Percentiles rank a stretch among this genome's conserved stretches.
These are phyloP conservation scores for Ajuga chamaepitys DNA, from an alignment of 257 asterid genomes.

Conservation along the genomic window DNA sequence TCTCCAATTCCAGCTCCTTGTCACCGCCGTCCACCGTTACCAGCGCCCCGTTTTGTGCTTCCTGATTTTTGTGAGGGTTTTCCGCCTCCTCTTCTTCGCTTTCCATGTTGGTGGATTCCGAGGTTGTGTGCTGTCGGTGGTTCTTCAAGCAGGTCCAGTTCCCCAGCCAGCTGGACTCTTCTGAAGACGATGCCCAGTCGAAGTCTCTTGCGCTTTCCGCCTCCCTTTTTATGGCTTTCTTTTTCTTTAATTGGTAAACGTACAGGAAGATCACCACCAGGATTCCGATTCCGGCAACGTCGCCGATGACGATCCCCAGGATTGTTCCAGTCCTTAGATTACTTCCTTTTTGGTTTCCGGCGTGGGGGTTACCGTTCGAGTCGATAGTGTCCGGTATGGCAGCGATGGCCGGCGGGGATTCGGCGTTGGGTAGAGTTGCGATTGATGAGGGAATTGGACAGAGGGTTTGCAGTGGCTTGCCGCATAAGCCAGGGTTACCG, in stretches of 20 bases:
- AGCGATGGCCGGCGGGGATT: conserved; percentile 89
- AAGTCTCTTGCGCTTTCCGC: conserved; percentile 46
- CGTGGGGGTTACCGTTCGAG: conserved; percentile 32
- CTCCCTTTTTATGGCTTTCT: conserved; percentile 36
- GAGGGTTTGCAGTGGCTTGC: conserved; percentile 36
- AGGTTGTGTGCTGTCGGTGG: conserved; percentile 28
- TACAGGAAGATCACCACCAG: conserved; percentile 40
- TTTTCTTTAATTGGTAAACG: conserved; percentile 39
- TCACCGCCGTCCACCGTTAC: conserved; percentile 91
- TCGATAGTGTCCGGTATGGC: conserved; percentile 63
- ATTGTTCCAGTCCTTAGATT: conserved; percentile 48
- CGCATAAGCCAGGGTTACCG: conserved; percentile 73
- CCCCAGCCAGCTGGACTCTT: conserved; percentile 62
- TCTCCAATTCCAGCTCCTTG: conserved; percentile 72
- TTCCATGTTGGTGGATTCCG: conserved; percentile 42
- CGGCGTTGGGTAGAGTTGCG: conserved; percentile 37
- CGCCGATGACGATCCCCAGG: conserved; percentile 68
- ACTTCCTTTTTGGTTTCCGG: background rate
- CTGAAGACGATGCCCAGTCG: conserved; percentile 79
- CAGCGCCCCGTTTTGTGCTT: conserved; percentile 61
- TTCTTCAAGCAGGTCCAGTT: conserved; percentile 69
- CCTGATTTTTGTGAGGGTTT: conserved; percentile 7
- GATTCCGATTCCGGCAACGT: conserved; percentile 52
- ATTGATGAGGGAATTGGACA: conserved; percentile 60
- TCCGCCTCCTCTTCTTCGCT: conserved; percentile 15